Conservation (phyloP, 2,329 filamentous ascomycete species). For the Leptographium wingfieldii region DNA sequence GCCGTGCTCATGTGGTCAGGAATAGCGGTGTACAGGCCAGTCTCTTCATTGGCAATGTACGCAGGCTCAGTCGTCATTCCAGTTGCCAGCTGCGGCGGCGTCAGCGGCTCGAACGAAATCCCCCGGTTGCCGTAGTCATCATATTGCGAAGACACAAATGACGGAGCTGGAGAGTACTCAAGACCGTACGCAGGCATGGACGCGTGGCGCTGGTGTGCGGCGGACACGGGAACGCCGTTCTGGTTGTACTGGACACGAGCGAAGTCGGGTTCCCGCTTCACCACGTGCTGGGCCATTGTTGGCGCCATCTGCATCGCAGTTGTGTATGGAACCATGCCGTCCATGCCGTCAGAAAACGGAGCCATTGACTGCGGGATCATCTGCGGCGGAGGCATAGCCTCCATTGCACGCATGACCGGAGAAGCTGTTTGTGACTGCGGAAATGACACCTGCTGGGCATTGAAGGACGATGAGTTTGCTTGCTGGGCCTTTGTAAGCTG, state of each 20-base stretch:
- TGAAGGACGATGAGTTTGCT: constrained; percentile 95
- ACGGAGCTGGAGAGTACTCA: constrained; percentile 95
- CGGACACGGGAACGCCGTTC: constrained; percentile 72
- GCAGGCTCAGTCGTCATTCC: constrained; percentile 77
- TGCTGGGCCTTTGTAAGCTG: constrained; percentile 99
- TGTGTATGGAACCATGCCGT: constrained; percentile 57
- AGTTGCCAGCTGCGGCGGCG: constrained; percentile 81
- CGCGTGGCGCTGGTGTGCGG: constrained; percentile 80
- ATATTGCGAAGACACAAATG: constrained; percentile 96
- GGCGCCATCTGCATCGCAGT: constrained; percentile 56
- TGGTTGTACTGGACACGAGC: constrained; percentile 78
- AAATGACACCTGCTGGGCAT: constrained; percentile 57
- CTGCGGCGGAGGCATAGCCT: constrained; percentile 73
- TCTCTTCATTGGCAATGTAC: constrained; percentile 97
- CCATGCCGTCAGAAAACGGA: constrained; percentile 51
- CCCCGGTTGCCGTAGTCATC: constrained; percentile 96
- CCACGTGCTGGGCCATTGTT: constrained; percentile 54
- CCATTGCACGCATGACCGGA: constrained; percentile 78
- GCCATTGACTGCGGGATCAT: constrained; percentile 41
- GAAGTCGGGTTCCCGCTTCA: constrained; percentile 85
- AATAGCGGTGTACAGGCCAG: constrained; percentile 87
- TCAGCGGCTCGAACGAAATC: constrained; percentile 92
- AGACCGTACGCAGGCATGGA: constrained; percentile 95
- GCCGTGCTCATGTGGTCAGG: constrained; percentile 66
- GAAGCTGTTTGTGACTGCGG: constrained; percentile 71